Evolutionary conservation across 345 rosid species (phyloP).

Genomic region (Bruguiera sexangula): DNA sequence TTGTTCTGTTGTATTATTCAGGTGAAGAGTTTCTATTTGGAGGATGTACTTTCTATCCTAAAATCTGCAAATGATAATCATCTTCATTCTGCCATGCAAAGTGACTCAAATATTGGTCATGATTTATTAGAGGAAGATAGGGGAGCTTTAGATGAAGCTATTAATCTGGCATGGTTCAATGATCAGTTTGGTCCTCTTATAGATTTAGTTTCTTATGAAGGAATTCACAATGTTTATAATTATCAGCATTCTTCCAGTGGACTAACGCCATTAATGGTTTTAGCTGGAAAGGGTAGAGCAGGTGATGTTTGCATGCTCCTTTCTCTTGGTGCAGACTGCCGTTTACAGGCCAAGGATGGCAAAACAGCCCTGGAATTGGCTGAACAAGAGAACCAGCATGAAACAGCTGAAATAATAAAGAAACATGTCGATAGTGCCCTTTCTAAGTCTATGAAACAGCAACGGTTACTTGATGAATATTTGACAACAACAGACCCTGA

Average conservation of each 20-base stretch:
- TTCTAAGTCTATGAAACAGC: constrained; percentile 40
- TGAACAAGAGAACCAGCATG: constrained; percentile 57
- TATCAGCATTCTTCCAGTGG: constrained; percentile 73
- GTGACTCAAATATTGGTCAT: constrained; percentile 29
- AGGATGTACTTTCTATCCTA: constrained; percentile 76
- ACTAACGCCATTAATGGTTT: constrained; percentile 79
- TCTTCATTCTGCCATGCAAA: constrained; percentile 39
- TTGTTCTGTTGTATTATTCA: constrained; percentile 30
- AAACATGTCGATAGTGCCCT: constrained; percentile 39
- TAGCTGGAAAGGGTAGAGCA: constrained; percentile 83
- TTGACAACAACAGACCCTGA: constrained; percentile 58
- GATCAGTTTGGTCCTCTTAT: constrained; percentile 79
- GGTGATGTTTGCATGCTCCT: constrained; percentile 83
- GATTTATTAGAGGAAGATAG: constrained; percentile 62
- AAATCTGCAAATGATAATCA: constrained; percentile 56
- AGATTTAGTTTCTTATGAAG: constrained; percentile 65
- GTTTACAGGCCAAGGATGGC: constrained; percentile 54
- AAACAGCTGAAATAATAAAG: constrained; percentile 60
- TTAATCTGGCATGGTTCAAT: constrained; percentile 67
- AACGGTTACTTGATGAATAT: constrained; percentile 62
- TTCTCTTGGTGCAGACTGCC: constrained; percentile 66
- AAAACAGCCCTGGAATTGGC: constrained; percentile 68
- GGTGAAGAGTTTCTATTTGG: constrained; percentile 73
- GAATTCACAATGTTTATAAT: constrained; percentile 49
- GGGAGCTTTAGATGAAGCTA: constrained; percentile 76